Evolutionary conservation across 805 yeast species (phyloP).

Genomic region (Yamadazyma nakazawae): DNA sequence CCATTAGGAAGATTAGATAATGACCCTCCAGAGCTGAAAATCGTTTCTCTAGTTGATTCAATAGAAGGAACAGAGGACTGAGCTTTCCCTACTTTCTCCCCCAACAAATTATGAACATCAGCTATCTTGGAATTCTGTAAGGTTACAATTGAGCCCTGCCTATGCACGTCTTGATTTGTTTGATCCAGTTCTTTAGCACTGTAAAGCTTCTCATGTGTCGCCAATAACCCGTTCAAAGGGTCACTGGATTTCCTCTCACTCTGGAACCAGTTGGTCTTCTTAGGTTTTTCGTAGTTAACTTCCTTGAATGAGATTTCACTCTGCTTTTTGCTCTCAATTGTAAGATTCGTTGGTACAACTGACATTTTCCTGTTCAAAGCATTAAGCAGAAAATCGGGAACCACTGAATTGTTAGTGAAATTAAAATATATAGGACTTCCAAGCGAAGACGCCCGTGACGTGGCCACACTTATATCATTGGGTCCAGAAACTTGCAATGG

Average conservation of each 20-base stretch:
- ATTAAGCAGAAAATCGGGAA: conserved; percentile 3
- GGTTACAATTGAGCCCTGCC: not conserved
- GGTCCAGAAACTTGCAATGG: not conserved
- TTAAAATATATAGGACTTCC: conserved; percentile 21
- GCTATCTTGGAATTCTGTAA: not conserved
- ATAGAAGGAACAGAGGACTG: conserved; percentile 12
- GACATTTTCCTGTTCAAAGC: conserved; percentile 24
- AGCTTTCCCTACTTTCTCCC: conserved; percentile 5
- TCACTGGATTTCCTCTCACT: conserved; percentile 14
- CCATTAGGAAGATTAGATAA: not conserved
- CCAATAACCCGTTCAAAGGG: conserved; percentile 23
- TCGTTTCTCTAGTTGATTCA: conserved; percentile 11
- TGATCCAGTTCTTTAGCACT: conserved; percentile 3
- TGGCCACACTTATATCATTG: conserved; percentile 3
- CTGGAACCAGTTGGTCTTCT: not conserved
- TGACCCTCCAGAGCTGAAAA: conserved; percentile 6
- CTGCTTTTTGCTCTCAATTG: conserved; percentile 11
- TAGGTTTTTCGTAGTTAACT: conserved; percentile 15
- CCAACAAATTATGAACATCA: conserved; percentile 7
- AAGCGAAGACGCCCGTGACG: conserved; percentile 20
- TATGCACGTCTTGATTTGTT: not conserved
- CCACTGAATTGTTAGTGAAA: not conserved
- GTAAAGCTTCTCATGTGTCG: conserved; percentile 33
- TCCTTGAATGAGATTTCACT: conserved; percentile 23
- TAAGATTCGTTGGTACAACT: conserved; percentile 26